Base-by-base conservation (phyloP, 768 basidiomycete species). In the Termitomyces sp. region DNA sequence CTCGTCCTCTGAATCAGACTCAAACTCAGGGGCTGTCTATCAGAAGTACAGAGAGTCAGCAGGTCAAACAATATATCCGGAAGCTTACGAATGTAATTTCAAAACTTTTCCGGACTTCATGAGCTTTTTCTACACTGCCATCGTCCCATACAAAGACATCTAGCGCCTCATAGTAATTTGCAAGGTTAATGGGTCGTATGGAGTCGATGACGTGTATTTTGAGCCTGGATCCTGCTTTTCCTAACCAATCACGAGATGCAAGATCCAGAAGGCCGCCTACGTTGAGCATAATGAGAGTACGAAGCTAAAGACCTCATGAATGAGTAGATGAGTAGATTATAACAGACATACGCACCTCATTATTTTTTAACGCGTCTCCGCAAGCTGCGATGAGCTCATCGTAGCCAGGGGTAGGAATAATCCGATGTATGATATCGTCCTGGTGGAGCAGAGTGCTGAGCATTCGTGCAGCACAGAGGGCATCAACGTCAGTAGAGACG, bases 191-290 rank as follows among this genome's bases (percentile, higher is more conserved):
- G 18, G 97, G 97, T 54, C 97, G 83, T 20, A 87, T 84, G 3
- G 96, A 93, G 73, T 99, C 97, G 74, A 99, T 91, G 66, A 98
- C 87, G 75, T 99, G 97, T 44, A 98, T 82, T 2, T 81, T 85
- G 56, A 93, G 77, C 26, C 78, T 75, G 4, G 76, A 65, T 50
- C 77, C 71, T 66, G 91, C 89, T 41, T 84, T 84, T 52, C 91
- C 92, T 68, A 94, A 89, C 88, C 89, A 89, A 47, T 81, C 80
- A 2, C 78, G 68, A 5, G 87, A 82, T 9, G 91, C 82, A 5
- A 99, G 80, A 61, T 97, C 94, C 36, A 92, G 81, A 49, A 95
- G 84, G 1, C 88, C 86, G 43, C 97, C 97, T 77, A 99, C 91
- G 65, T 96, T 96, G 51, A 99, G 74, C 47, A 99, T 81, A 51